These are phyloP conservation scores for Wickerhamiella parazyma DNA, from an alignment of 805 yeast species.

Conservation along the genomic window DNA sequence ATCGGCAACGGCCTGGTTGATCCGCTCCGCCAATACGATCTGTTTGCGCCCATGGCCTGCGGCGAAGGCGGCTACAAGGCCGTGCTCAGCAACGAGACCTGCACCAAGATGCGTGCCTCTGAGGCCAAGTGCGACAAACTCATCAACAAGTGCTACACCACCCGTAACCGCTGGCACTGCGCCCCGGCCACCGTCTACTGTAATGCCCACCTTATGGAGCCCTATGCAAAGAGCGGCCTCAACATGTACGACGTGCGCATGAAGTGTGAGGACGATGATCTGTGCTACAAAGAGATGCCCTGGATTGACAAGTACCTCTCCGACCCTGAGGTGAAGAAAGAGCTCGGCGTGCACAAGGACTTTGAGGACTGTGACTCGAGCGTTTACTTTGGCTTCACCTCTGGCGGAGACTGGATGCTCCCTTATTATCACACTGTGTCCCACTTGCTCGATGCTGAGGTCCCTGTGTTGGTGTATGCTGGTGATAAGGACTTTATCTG, in stretches of 20 bases:
- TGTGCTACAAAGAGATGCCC: conserved; percentile 64
- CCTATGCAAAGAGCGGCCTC: conserved; percentile 65
- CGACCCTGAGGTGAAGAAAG: conserved; percentile 53
- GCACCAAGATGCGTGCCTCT: conserved; percentile 49
- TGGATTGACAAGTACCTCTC: conserved; percentile 68
- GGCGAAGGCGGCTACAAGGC: conserved; percentile 79
- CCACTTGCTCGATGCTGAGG: conserved; percentile 46
- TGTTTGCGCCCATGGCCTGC: conserved; percentile 89
- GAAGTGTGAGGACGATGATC: conserved; percentile 20
- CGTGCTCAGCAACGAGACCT: conserved; percentile 61
- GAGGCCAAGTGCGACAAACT: conserved; percentile 63
- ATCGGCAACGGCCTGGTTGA: conserved; percentile 90
- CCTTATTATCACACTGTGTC: conserved; percentile 49
- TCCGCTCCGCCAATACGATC: conserved; percentile 62
- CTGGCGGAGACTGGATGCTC: conserved; percentile 52
- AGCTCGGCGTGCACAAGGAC: conserved; percentile 57
- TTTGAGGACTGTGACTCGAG: conserved; percentile 67
- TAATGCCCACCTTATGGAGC: conserved; percentile 57
- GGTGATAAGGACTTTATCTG: conserved; percentile 90
- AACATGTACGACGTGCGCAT: conserved; percentile 80
- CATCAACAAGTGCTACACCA: conserved; percentile 57
- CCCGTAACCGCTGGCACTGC: conserved; percentile 64
- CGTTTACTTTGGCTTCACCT: conserved; percentile 60
- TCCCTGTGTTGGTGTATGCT: conserved; percentile 82
- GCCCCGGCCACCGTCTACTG: conserved; percentile 84